These are phyloP conservation scores for Lipomyces yarrowii DNA, from an alignment of 1,139 yeast species.

Conservation along the genomic window DNA sequence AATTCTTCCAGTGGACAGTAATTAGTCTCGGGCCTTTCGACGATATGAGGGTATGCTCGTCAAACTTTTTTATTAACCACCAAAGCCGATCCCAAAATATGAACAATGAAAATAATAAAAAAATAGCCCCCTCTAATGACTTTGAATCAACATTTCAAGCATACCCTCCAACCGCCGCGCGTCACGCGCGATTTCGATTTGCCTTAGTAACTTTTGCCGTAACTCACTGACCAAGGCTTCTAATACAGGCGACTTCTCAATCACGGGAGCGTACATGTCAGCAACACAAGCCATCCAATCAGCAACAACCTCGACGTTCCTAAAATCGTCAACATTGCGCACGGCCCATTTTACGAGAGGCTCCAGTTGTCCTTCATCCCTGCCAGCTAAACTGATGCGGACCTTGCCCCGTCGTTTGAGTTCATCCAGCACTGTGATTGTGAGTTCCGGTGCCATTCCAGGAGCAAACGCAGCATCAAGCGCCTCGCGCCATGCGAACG, in stretches of 20 bases:
- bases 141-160: conserved; percentile 48
- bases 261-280: conserved; percentile 33
- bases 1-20: neutral
- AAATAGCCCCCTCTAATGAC: conserved; percentile 8
- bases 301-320: conserved; percentile 72
- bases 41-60: neutral
- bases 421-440: conserved; percentile 80
- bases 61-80: neutral
- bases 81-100: neutral
- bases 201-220: conserved; percentile 62
- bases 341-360: conserved; percentile 85
- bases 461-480: conserved; percentile 80
- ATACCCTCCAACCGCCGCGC: conserved; percentile 91
- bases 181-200: conserved; percentile 78
- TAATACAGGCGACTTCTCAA: conserved; percentile 73
- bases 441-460: conserved; percentile 77
- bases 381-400: conserved; percentile 69
- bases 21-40: neutral
- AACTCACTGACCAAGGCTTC: conserved; percentile 69
- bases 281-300: conserved; percentile 78
- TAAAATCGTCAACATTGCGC: conserved; percentile 72
- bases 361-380: conserved; percentile 84
- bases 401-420: conserved; percentile 86
- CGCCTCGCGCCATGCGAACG: conserved; percentile 91
- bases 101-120: neutral